Percentiles rank a stretch among this genome's conserved stretches.
Evolutionary conservation across 2,329 filamentous ascomycete genomes (phyloP).

Genomic region (Byssoonygena ceratinophila): DNA sequence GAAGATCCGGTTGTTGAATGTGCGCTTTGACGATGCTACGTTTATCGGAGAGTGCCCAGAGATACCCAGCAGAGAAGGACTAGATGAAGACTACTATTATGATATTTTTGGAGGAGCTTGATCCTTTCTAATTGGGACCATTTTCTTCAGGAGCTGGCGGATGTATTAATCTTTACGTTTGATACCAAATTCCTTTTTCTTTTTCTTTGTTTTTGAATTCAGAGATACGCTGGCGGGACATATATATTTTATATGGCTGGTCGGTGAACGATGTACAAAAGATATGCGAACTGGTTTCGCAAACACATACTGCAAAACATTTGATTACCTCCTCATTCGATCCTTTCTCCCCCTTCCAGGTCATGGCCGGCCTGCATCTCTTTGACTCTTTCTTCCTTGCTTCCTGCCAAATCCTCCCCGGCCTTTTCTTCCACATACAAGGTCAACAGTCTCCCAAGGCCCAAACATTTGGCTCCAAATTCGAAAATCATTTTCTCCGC

Average conservation of each 20-base stretch:
- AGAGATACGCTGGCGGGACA: background rate
- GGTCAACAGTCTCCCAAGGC: conserved; percentile 19
- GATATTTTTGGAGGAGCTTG: conserved; percentile 49
- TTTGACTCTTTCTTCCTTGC: conserved; percentile 22
- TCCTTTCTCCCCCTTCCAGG: conserved; percentile 26
- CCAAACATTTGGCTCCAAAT: conserved; percentile 31
- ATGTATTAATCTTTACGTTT: background rate
- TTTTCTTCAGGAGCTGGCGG: background rate
- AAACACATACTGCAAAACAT: background rate
- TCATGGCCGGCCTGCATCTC: conserved; percentile 30
- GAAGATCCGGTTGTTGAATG: conserved; percentile 84
- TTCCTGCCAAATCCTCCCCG: conserved; percentile 19
- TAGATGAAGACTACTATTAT: conserved; percentile 92
- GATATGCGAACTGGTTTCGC: background rate
- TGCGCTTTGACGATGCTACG: conserved; percentile 71
- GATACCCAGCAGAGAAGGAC: conserved; percentile 69
- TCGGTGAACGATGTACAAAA: background rate
- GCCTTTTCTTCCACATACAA: conserved; percentile 15
- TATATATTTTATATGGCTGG: background rate
- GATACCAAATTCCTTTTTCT: background rate
- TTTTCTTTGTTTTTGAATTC: too few relatives aligned
- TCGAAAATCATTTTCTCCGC: conserved; percentile 34
- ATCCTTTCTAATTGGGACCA: background rate
- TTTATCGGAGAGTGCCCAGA: conserved; percentile 58
- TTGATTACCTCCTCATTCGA: background rate